These are phyloP conservation scores for Haplosporangium sp. DNA, from an alignment of 371 early-diverging fungal species.

Conservation along the genomic window DNA sequence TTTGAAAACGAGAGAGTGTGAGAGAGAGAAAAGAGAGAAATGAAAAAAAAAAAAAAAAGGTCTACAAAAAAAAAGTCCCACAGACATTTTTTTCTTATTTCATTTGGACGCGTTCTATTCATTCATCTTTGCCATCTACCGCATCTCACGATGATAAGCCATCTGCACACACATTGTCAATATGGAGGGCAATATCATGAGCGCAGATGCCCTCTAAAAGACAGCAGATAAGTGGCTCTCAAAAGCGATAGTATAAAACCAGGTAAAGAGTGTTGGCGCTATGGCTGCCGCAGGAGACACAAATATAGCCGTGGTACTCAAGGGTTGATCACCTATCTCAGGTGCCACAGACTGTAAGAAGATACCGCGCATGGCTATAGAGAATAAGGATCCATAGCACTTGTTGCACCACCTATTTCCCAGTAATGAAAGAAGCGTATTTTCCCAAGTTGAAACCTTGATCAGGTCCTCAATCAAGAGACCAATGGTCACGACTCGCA, in stretches of 20 bases:
- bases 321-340: slow-evolving; percentile 15
- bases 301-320: slow-evolving; percentile 39
- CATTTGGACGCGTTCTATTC: not conserved
- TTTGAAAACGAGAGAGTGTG: not conserved
- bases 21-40: slow-evolving; percentile 6
- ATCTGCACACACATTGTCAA: slow-evolving; percentile 5
- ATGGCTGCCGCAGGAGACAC: slow-evolving; percentile 25
- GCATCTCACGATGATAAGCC: slow-evolving; percentile 9
- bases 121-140: too few species aligned
- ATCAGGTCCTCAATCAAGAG: slow-evolving; percentile 20
- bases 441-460: too few species aligned
- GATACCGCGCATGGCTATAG: slow-evolving; percentile 29
- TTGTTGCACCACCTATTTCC: slow-evolving; percentile 23
- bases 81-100: not conserved
- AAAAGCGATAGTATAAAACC: slow-evolving; percentile 26
- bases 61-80: not conserved
- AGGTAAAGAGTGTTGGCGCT: slow-evolving; percentile 19
- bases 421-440: not conserved
- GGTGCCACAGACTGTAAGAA: slow-evolving; percentile 30
- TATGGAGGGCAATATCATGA: not conserved
- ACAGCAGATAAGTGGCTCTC: slow-evolving; percentile 15
- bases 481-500: slow-evolving; percentile 25
- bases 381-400: slow-evolving; percentile 38
- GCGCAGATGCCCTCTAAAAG: not conserved
- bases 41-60: slow-evolving; percentile 3